Evolutionary conservation across 208 protist genomes (phyloP).

Genomic region (Crithidia fasciculata): DNA sequence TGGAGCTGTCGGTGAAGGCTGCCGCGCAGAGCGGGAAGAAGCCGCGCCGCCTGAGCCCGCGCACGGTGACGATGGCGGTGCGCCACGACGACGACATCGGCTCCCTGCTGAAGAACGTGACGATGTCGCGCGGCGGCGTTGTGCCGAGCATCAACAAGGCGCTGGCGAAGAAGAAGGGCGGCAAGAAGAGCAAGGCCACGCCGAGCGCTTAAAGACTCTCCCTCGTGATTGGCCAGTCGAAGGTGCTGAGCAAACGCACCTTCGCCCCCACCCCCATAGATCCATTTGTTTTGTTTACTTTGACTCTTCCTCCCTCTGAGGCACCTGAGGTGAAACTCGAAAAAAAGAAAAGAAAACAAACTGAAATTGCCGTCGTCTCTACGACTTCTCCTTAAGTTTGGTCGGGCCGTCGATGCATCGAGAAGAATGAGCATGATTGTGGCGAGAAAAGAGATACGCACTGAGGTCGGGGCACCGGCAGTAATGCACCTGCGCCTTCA

Average conservation of each 20-base stretch:
- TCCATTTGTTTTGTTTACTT: slow-evolving; percentile 22
- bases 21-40: slow-evolving; percentile 71
- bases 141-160: slow-evolving; percentile 85
- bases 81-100: slow-evolving; percentile 83
- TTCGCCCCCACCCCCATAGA: slow-evolving; percentile 16
- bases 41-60: slow-evolving; percentile 70
- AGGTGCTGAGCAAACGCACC: not conserved
- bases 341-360: not conserved
- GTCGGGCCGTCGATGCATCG: no score
- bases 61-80: slow-evolving; percentile 77
- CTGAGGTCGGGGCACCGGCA: no score
- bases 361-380: not conserved
- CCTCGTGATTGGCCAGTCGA: not conserved
- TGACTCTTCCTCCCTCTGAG: not conserved
- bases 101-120: slow-evolving; percentile 68
- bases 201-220: slow-evolving; percentile 48
- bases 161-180: slow-evolving; percentile 80
- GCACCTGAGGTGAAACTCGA: not conserved
- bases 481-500: no score
- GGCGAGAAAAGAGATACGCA: no score
- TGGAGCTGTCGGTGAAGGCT: slow-evolving; percentile 87
- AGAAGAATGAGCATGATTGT: no score
- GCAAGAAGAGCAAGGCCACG: slow-evolving; percentile 67
- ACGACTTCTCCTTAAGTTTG: no score
- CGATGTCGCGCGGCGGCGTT: slow-evolving; percentile 78